Base-by-base conservation (phyloP, 2,329 filamentous ascomycete species). In the Colletotrichum sidae region DNA sequence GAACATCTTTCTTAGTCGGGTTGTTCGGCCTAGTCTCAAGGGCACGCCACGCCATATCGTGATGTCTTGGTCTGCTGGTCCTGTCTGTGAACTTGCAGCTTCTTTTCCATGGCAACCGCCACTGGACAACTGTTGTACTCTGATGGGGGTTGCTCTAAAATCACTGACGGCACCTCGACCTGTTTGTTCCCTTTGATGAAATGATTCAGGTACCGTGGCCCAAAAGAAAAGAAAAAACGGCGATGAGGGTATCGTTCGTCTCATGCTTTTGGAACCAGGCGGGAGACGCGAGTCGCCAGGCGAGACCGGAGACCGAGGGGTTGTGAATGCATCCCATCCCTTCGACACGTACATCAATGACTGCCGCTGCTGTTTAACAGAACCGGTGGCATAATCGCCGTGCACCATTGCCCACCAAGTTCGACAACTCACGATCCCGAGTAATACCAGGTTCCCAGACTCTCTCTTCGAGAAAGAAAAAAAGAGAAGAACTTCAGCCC, bases 31-130 rank as follows among this genome's bases (percentile, higher is more conserved):
- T 11, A n/a, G 13, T 49, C 50, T 25, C 1, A 25, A 25, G 25
- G 25, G 4, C 25, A 25, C 25, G 25, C 25, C 25, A 25, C 25
- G 25, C 25, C 25, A 25, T 25, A 42, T 50, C 45, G 46, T 57
- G 37, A 13, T 41, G 55, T 50, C 12, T 57, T 46, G 10, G 34
- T 46, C 1, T 46, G 17, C n/a, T 15, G 11, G 1, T 45, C 8
- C 8, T 45, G 13, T 46, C 38, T 13, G 45, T 33, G 15, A 15
- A 15, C 12, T 4, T 45, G 45, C 45, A 34, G 25, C 25, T n/a
- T 45, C 45, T 38, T 38, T 25, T 37, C 49, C 49, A 51, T 38
- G 10, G 49, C 49, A 51, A 51, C 49, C 34, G 15, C 34, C 47
- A 34, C 45, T 25, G 33, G 45, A 51, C 34, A 39, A 46, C 44